These are phyloP conservation scores for Argentina anserina DNA, from an alignment of 306 rosid species.

Conservation along the genomic window DNA sequence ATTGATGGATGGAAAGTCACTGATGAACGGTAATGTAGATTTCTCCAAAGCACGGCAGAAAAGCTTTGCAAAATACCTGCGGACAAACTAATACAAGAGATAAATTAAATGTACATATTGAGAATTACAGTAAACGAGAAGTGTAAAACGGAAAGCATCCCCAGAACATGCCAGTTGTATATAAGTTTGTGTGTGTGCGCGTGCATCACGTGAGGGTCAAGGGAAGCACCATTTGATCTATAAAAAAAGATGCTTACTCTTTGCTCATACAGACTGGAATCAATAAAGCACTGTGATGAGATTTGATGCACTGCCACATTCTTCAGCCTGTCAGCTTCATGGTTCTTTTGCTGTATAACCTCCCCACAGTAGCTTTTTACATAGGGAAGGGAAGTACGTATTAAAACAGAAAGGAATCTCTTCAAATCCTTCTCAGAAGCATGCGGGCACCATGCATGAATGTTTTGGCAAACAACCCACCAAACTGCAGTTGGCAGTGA, in stretches of 20 bases:
- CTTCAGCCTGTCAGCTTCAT: conserved; percentile 37
- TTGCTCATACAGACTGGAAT: conserved; percentile 65
- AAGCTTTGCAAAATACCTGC: conserved; percentile 65
- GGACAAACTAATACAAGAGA: conserved; percentile 63
- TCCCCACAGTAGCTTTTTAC: conserved; percentile 37
- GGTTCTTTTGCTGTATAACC: conserved; percentile 23
- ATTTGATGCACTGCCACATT: conserved; percentile 54
- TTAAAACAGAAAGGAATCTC: conserved; percentile 57
- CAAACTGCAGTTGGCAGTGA: conserved; percentile 72
- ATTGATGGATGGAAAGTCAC: conserved; percentile 27
- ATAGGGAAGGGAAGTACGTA: conserved; percentile 42
- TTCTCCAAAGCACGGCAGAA: conserved; percentile 67
- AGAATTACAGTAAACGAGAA: background rate
- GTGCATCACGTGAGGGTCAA: background rate
- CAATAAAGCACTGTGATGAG: conserved; percentile 59
- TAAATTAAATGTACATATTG: conserved; percentile 28
- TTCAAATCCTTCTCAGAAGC: conserved; percentile 67
- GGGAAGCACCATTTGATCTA: background rate
- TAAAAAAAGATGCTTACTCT: conserved; percentile 49
- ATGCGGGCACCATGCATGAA: conserved; percentile 75
- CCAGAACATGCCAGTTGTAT: no score
- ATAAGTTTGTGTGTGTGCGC: background rate
- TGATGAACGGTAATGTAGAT: conserved; percentile 34
- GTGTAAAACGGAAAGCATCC: background rate
- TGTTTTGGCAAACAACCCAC: conserved; percentile 74